Evolutionary conservation across 2,329 filamentous ascomycete genomes (phyloP).

Genomic region (Cryoendolithus antarcticus): DNA sequence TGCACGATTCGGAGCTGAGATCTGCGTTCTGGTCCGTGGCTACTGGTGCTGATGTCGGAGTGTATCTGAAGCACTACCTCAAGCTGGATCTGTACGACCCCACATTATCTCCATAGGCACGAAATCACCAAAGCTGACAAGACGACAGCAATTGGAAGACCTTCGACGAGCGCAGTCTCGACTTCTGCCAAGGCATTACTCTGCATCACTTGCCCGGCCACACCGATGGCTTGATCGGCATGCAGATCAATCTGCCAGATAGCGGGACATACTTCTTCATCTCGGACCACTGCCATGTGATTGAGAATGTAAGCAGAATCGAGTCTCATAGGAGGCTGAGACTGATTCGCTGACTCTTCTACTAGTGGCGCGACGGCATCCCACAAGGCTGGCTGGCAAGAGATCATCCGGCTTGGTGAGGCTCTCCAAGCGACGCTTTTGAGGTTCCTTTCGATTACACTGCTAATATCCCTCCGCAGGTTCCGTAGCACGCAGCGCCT

Average conservation of each 20-base stretch:
- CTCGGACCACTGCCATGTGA: constrained; percentile 25
- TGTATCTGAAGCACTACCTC: constrained; percentile 24
- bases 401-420: constrained; percentile 23
- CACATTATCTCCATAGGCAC: neutral
- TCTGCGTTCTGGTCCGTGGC: constrained; percentile 24
- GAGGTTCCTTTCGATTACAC: no score
- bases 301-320: constrained; percentile 19
- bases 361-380: constrained; percentile 23
- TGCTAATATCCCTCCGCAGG: constrained; percentile 3
- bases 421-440: neutral
- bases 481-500: constrained; percentile 23
- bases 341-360: constrained; percentile 1
- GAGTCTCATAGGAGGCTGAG: neutral
- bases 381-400: constrained; percentile 25
- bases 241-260: constrained; percentile 25
- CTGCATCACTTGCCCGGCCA: constrained; percentile 26
- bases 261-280: constrained; percentile 24
- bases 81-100: constrained; percentile 19
- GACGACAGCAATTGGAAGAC: constrained; percentile 24
- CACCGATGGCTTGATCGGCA: constrained; percentile 24
- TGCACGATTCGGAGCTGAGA: constrained; percentile 22
- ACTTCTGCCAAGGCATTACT: constrained; percentile 25
- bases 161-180: constrained; percentile 23
- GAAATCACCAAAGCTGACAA: neutral
- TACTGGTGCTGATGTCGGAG: constrained; percentile 23